These are phyloP conservation scores for Epichloe gansuensis DNA, from an alignment of 2,329 filamentous ascomycete species.

Conservation along the genomic window DNA sequence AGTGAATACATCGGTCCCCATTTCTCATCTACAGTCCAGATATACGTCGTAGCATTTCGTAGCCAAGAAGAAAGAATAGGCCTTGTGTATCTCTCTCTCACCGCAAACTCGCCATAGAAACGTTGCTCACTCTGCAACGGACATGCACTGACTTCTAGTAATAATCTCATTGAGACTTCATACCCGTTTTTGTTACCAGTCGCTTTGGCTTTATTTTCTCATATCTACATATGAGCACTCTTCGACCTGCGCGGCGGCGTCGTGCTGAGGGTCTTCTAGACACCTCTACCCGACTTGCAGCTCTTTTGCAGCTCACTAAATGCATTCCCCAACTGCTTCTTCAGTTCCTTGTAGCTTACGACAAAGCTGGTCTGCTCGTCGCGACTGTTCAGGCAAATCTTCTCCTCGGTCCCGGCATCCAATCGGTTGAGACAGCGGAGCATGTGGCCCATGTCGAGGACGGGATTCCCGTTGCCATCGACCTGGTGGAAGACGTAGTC, in stretches of 20 bases:
- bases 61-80: not conserved
- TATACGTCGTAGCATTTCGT: not conserved
- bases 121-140: too few species aligned
- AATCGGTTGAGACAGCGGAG: constrained; percentile 80
- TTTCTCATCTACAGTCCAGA: not conserved
- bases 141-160: not conserved
- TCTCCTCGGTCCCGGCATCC: constrained; percentile 80
- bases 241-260: constrained; percentile 4
- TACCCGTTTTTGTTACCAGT: not conserved
- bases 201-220: not conserved
- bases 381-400: constrained; percentile 70
- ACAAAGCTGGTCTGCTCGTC: constrained; percentile 85
- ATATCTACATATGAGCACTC: constrained; percentile 5
- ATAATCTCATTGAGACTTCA: not conserved
- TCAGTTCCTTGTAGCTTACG: constrained; percentile 82
- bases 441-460: constrained; percentile 79
- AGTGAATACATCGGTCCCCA: not conserved
- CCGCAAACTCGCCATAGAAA: not conserved
- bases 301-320: constrained; percentile 46
- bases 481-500: constrained; percentile 98
- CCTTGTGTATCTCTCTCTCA: not conserved
- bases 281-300: constrained; percentile 22
- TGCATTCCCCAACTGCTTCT: constrained; percentile 44
- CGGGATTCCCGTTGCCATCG: constrained; percentile 68
- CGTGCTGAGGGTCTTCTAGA: constrained; percentile 17